Conservation (phyloP, 768 basidiomycete genomes). For the Hebeloma cylindrosporum region DNA sequence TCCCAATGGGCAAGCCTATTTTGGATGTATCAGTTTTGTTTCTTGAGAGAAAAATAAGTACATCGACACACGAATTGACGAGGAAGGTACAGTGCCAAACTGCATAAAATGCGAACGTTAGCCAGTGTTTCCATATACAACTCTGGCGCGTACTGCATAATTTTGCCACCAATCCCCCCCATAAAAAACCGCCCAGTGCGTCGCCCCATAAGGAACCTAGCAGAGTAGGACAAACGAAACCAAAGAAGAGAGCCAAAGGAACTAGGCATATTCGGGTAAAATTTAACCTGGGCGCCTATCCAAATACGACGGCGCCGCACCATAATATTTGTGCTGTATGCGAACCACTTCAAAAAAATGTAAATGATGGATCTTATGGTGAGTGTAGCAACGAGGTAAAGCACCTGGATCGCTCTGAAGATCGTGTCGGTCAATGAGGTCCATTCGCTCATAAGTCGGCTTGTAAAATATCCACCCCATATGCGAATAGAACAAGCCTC, state of each 20-base stretch:
- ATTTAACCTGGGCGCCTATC: not conserved
- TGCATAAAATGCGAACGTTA: conserved; percentile 17
- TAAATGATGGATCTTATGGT: not conserved
- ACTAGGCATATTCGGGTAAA: conserved; percentile 35
- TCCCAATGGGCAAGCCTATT: conserved; percentile 76
- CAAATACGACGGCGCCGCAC: conserved; percentile 27
- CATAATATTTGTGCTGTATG: conserved; percentile 69
- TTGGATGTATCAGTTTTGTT: not conserved
- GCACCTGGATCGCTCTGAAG: conserved; percentile 67
- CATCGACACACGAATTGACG: conserved; percentile 59
- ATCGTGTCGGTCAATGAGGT: conserved; percentile 65
- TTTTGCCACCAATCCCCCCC: conserved; percentile 65
- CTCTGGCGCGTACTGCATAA: conserved; percentile 52
- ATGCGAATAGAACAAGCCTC: conserved; percentile 73
- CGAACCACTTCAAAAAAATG: conserved; percentile 49
- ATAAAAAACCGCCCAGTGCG: conserved; percentile 63
- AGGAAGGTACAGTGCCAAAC: conserved; percentile 76
- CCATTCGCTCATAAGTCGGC: conserved; percentile 61
- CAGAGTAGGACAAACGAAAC: conserved; percentile 55
- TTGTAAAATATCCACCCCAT: conserved; percentile 89
- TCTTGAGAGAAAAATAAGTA: not conserved
- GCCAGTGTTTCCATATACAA: not conserved
- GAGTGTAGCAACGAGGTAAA: conserved; percentile 16
- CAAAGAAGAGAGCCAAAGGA: conserved; percentile 56
- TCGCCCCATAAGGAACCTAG: conserved; percentile 65